A percentile compares a stretch with the other conserved stretches of the same genome.
Conservation (phyloP, 1,284 basidiomycete species). For the Ganoderma boninense region DNA sequence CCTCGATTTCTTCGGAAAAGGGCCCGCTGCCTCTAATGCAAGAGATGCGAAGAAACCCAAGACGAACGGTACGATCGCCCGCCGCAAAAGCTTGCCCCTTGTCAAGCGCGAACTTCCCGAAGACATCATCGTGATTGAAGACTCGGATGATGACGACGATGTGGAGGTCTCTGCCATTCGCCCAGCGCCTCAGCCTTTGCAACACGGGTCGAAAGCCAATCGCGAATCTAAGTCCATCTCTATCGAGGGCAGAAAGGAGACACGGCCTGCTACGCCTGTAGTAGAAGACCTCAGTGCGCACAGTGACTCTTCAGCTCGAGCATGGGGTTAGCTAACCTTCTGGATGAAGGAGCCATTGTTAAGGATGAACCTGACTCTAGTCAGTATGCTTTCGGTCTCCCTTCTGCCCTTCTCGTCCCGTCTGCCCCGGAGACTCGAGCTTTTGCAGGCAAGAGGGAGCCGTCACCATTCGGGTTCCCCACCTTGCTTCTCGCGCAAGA, state of each 20-base stretch:
- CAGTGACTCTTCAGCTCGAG: background rate
- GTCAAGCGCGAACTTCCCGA: constrained; percentile 30
- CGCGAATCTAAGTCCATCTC: background rate
- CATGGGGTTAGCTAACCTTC: constrained; percentile 13
- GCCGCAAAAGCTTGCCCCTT: background rate
- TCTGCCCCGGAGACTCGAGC: background rate
- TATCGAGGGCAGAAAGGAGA: background rate
- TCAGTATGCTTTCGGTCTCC: background rate
- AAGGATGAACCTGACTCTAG: constrained; percentile 13
- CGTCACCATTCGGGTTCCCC: constrained; percentile 23
- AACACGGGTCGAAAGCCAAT: background rate
- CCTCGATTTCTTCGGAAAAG: constrained; percentile 58
- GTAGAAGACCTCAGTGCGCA: constrained; percentile 20
- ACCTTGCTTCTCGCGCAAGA: constrained; percentile 10
- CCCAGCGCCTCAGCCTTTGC: constrained; percentile 8
- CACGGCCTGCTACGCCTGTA: background rate
- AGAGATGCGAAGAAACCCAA: constrained; percentile 24
- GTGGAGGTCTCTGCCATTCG: constrained; percentile 12
- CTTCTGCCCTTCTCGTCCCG: background rate
- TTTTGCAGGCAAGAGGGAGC: background rate
- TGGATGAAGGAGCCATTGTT: constrained; percentile 13
- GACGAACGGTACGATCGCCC: constrained; percentile 4
- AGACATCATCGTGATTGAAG: constrained; percentile 68
- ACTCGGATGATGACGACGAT: constrained; percentile 50
- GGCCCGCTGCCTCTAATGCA: constrained; percentile 12